phyloP scores from a whole-genome alignment of 805 yeast genomes.

The Saccharomycopsis amapae region DNA sequence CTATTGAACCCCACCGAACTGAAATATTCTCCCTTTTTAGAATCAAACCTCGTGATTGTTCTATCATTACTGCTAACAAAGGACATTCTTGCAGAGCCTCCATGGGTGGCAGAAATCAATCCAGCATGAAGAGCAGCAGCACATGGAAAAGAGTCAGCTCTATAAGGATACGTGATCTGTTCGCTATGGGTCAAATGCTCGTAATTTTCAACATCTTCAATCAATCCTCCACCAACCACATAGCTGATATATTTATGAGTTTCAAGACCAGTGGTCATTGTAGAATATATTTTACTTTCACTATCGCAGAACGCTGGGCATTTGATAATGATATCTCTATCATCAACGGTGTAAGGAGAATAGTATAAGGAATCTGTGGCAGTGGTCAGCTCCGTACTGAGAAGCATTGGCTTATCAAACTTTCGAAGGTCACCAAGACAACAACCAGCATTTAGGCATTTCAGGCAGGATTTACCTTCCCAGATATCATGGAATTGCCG shows the following conservation, averaged over 20 bases:
- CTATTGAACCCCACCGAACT: conserved; percentile 52
- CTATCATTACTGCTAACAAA: conserved; percentile 45
- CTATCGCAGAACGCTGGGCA: conserved; percentile 88
- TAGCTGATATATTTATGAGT: conserved; percentile 63
- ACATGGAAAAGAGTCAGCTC: conserved; percentile 87
- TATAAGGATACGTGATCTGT: conserved; percentile 52
- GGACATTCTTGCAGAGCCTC: conserved; percentile 68
- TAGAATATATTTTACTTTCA: conserved; percentile 68
- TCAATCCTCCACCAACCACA: conserved; percentile 69
- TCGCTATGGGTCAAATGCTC: conserved; percentile 18
- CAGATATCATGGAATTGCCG: conserved; percentile 44
- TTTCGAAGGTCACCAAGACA: conserved; percentile 34
- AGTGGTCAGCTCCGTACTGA: background rate
- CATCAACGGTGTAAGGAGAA: conserved; percentile 5
- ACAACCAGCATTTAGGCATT: conserved; percentile 62
- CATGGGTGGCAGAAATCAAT: conserved; percentile 57
- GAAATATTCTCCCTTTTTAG: conserved; percentile 36
- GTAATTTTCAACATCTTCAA: conserved; percentile 21
- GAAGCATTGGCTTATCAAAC: background rate
- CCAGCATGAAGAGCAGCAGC: conserved; percentile 90
- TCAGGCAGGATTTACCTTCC: conserved; percentile 62
- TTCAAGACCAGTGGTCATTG: conserved; percentile 64
- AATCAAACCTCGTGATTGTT: conserved; percentile 32
- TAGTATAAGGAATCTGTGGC: conserved; percentile 23
- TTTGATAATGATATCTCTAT: conserved; percentile 44